Evolutionary conservation across 2,329 filamentous ascomycete species (phyloP).

Genomic region (Clonostachys byssicola): DNA sequence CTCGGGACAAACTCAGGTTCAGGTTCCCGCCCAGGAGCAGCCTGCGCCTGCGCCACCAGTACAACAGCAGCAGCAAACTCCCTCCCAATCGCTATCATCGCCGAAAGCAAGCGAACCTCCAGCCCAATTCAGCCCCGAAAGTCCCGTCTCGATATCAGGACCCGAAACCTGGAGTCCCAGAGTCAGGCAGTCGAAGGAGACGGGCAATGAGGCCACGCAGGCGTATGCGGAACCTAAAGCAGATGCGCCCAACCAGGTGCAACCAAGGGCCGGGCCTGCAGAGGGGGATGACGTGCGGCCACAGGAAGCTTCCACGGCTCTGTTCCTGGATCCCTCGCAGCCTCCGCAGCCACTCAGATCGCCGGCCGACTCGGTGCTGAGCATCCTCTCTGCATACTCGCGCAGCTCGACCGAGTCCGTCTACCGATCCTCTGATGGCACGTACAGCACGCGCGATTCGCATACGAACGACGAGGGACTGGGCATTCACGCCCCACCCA

Average conservation of each 20-base stretch:
- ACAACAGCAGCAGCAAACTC: neutral
- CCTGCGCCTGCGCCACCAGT: conserved; percentile 1
- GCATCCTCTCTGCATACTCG: conserved; percentile 52
- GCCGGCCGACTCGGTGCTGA: conserved; percentile 46
- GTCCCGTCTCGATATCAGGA: too few relatives aligned
- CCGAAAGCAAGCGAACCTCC: too few relatives aligned
- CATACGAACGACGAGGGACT: conserved; percentile 7
- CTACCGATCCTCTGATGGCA: conserved; percentile 33
- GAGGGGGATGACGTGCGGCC: too few relatives aligned
- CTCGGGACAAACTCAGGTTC: neutral
- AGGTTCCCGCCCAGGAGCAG: neutral
- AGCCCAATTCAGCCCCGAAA: too few relatives aligned
- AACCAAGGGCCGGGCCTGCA: too few relatives aligned
- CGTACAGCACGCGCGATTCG: conserved; percentile 11
- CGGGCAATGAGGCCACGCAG: too few relatives aligned
- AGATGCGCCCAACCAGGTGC: too few relatives aligned
- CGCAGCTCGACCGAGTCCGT: conserved; percentile 38
- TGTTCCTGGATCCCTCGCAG: conserved; percentile 2
- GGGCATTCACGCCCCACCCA: conserved; percentile 5
- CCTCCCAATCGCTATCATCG: too few relatives aligned
- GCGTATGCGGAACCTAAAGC: too few relatives aligned
- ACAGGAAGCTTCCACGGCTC: too few relatives aligned
- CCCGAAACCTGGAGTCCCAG: too few relatives aligned
- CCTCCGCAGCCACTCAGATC: conserved; percentile 18
- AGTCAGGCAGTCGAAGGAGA: too few relatives aligned